A percentile compares a stretch with the other conserved stretches of the same genome.
Conservation (phyloP, 108 stramenopile species). For the Nannochloropsis salina region DNA sequence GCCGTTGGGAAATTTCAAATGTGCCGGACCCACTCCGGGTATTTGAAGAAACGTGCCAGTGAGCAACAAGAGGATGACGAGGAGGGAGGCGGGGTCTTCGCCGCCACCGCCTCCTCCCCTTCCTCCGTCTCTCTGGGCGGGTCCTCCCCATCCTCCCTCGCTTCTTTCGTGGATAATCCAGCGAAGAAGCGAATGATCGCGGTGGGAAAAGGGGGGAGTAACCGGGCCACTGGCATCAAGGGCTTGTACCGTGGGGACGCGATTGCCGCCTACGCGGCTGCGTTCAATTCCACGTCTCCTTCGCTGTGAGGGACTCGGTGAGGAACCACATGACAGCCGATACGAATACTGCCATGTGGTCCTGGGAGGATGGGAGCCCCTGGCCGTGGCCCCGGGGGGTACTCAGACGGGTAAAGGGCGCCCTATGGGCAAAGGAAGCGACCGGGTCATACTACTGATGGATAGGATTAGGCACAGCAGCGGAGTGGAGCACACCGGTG, state of each 20-base stretch:
- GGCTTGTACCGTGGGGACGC: neutral
- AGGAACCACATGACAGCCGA: too few relatives aligned
- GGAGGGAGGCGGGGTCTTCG: neutral
- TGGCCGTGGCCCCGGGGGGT: too few relatives aligned
- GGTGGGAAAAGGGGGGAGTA: neutral
- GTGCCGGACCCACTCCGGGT: conserved; percentile 25
- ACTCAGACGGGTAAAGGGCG: too few relatives aligned
- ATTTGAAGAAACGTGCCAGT: neutral
- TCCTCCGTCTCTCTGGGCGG: neutral
- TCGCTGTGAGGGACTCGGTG: neutral
- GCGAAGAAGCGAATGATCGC: neutral
- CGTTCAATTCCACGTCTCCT: neutral
- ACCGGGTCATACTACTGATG: too few relatives aligned
- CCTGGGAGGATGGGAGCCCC: too few relatives aligned
- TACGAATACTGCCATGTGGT: too few relatives aligned
- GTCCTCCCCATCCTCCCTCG: neutral
- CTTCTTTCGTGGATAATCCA: neutral
- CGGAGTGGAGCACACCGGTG: too few relatives aligned
- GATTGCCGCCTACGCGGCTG: neutral
- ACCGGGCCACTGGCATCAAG: too few relatives aligned
- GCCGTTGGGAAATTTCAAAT: conserved; percentile 22
- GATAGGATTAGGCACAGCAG: too few relatives aligned
- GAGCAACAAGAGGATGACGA: neutral
- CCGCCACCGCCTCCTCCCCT: neutral
- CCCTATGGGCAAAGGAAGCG: too few relatives aligned